These are phyloP conservation scores for Hyphopichia khmerensis DNA, from an alignment of 1,139 yeast genomes.

Conservation along the genomic window DNA sequence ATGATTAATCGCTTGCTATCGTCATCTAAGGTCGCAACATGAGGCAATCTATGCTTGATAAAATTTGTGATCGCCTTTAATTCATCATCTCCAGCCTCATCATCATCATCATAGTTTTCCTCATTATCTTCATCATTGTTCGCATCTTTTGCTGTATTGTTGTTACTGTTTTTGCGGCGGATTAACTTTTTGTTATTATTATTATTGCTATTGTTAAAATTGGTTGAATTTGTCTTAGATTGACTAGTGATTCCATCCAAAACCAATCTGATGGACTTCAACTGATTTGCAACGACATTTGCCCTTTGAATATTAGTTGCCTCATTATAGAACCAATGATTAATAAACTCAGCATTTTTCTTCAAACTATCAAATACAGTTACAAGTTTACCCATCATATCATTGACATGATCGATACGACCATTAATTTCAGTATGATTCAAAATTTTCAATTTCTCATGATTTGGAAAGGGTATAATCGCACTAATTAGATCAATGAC, in stretches of 20 bases:
- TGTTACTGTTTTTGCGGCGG: constrained; percentile 11
- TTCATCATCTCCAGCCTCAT: constrained; percentile 48
- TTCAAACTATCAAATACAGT: constrained; percentile 33
- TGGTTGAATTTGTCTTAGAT: constrained; percentile 6
- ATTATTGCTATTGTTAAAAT: constrained; percentile 7
- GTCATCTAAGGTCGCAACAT: constrained; percentile 29
- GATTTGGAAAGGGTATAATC: constrained; percentile 56
- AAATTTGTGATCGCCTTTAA: constrained; percentile 44
- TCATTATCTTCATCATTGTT: constrained; percentile 11
- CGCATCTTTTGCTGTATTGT: constrained; percentile 3
- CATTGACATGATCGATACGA: constrained; percentile 32
- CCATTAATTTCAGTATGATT: constrained; percentile 28
- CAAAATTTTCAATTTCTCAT: constrained; percentile 45
- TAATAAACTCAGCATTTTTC: constrained; percentile 33
- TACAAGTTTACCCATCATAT: constrained; percentile 33
- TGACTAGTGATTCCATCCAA: constrained; percentile 51
- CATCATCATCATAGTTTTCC: constrained; percentile 24
- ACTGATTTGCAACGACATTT: constrained; percentile 58
- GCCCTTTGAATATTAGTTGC: constrained; percentile 56
- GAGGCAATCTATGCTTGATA: constrained; percentile 46
- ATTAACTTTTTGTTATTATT: constrained; percentile 13
- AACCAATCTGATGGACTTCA: constrained; percentile 54
- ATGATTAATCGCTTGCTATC: constrained; percentile 59
- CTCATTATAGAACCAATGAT: constrained; percentile 49
- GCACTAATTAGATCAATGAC: constrained; percentile 57